Conservation (phyloP, 768 basidiomycete species). For the Fistulinella prunicolor region DNA sequence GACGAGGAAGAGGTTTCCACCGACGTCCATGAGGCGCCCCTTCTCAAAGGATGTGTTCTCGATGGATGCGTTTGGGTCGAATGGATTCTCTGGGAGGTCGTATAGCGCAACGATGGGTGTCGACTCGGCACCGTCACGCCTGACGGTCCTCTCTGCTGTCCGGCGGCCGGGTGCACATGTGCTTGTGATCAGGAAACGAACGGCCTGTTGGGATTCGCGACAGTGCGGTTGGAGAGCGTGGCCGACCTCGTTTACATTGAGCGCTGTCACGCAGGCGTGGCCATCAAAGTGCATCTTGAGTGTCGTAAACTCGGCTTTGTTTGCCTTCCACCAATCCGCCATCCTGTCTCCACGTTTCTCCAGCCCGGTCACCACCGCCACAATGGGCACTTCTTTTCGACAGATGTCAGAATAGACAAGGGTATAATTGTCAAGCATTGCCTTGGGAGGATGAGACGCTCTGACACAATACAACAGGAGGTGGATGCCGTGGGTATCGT, state of each 20-base stretch:
- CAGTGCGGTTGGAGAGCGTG: slow-evolving; percentile 27
- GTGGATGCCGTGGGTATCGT: slow-evolving; percentile 26
- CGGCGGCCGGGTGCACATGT: slow-evolving; percentile 23
- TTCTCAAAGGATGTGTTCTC: slow-evolving; percentile 18
- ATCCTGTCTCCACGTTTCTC: slow-evolving; percentile 34
- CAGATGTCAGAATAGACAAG: slow-evolving; percentile 37
- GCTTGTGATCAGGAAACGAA: slow-evolving; percentile 20
- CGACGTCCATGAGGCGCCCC: slow-evolving; percentile 20
- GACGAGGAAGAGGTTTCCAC: slow-evolving; percentile 15
- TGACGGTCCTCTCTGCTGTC: slow-evolving; percentile 15
- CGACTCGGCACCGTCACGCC: slow-evolving; percentile 3
- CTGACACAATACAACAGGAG: slow-evolving; percentile 35
- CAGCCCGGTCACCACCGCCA: slow-evolving; percentile 36
- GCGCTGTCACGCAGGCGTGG: slow-evolving; percentile 41
- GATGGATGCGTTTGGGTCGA: slow-evolving; percentile 4
- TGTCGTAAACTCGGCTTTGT: slow-evolving; percentile 25
- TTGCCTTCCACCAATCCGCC: slow-evolving; percentile 34
- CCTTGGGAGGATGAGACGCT: slow-evolving; percentile 25
- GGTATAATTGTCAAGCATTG: slow-evolving; percentile 34
- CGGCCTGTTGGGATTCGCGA: slow-evolving; percentile 22
- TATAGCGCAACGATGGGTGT: slow-evolving; percentile 23
- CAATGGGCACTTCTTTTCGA: slow-evolving; percentile 36
- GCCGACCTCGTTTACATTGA: slow-evolving; percentile 26
- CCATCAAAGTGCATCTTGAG: slow-evolving; percentile 34
- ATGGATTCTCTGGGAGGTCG: slow-evolving; percentile 13